Evolutionary conservation across 306 rosid genomes (phyloP), one percentile per base, ranked within the genome.

Genomic region (Potentilla sterilis): DNA sequence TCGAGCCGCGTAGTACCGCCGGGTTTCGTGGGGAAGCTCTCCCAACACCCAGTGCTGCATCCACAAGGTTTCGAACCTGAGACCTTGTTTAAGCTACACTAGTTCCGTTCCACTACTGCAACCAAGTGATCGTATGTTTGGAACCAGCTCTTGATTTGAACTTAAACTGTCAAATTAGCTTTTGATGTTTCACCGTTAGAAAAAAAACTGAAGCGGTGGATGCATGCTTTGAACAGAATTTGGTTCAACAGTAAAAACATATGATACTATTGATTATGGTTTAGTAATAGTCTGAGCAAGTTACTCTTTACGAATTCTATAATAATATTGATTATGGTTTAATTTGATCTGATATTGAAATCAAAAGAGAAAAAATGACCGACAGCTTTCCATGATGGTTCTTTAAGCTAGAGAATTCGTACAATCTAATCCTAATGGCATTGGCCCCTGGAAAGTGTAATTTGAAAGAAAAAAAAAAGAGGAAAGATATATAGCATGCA

Each of bases 151-250:
- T 51, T 63, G 38, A 71, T 78, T 78, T 49, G 38, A 49, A 62
- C 40, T 44, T 72, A 10, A 24, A 71, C 41, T 55, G 18, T 69
- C 40, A 38, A 54, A 54, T 3, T 65, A 32, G 59, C 74, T 70
- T 35, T 46, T 70, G 1, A 58, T 67, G 6, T n/a, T 67, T 54
- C 34, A 64, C 37, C 48, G 43, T 37, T 59, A 40, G 47, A 48
- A 37, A 32, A 32, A 24, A 37, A 8, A 0, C 24, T 28, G 43
- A 37, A 67, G 47, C 55, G 40, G 66, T 43, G 74, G 66, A 74
- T 77, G 38, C 69, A 74, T 77, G 38, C 69, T 58, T 57, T 77
- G 37, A 58, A 22, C 7, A 66, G 48, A 64, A 43, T 44, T 40
- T 18, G n/a, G 28, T 54, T 19, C 0, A 54, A n/a, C 15, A 28